Percentiles rank a stretch among this genome's conserved stretches.
phyloP scores from a whole-genome alignment of 129 eudicot genomes.

The Centaurea solstitialis region DNA sequence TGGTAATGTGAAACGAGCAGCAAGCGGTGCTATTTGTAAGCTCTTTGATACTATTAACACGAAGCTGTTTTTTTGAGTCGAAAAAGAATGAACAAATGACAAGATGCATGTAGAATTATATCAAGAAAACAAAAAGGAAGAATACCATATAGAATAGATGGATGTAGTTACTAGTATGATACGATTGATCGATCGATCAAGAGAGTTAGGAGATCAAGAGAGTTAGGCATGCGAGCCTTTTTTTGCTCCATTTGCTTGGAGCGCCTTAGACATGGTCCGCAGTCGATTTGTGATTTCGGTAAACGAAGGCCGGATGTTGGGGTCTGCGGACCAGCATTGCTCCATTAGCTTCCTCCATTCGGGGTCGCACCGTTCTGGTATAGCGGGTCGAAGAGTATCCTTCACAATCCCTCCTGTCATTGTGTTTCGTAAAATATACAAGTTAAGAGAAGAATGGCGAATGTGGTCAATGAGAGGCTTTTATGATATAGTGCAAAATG shows the following conservation, averaged over 20 bases:
- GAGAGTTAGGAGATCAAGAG: too few species aligned
- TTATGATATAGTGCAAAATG: too few species aligned
- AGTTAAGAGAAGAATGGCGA: not conserved
- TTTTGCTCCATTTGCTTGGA: slow-evolving; percentile 43
- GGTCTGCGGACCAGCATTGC: slow-evolving; percentile 79
- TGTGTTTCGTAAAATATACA: not conserved
- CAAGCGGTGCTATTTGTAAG: not conserved
- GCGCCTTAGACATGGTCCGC: slow-evolving; percentile 55
- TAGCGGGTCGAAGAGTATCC: slow-evolving; percentile 76
- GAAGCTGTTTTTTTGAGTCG: not conserved
- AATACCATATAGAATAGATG: slow-evolving; percentile 1
- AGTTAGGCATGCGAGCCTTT: slow-evolving; percentile 17
- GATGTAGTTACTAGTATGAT: not conserved
- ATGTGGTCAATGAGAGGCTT: too few species aligned
- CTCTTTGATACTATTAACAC: slow-evolving; percentile 12
- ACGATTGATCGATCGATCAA: not conserved
- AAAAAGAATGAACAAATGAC: slow-evolving; percentile 34
- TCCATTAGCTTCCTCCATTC: slow-evolving; percentile 88
- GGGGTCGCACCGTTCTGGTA: slow-evolving; percentile 67
- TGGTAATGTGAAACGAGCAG: not conserved
- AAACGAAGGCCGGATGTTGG: slow-evolving; percentile 70
- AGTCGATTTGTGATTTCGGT: slow-evolving; percentile 59
- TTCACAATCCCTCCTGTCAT: slow-evolving; percentile 73
- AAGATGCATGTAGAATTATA: not conserved
- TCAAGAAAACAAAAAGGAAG: not conserved